Conservation (phyloP, 2,329 filamentous ascomycete species). For the Fusarium lyarnte region DNA sequence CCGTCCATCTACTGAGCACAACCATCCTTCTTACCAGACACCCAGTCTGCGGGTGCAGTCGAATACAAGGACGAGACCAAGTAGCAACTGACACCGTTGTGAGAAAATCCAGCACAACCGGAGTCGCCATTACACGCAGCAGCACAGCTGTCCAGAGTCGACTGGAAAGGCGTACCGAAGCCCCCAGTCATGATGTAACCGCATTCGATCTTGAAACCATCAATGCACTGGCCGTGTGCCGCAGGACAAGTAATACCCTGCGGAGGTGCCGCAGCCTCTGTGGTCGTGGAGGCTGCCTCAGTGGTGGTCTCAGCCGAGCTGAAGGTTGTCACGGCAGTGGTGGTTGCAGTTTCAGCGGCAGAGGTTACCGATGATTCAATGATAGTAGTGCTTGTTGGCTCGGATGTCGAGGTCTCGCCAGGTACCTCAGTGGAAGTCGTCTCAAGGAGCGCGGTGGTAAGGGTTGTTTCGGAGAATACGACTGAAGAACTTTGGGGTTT, state of each 20-base stretch:
- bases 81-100: not conserved
- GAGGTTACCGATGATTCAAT: not conserved
- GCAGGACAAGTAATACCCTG: not conserved
- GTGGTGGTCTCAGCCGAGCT: not conserved
- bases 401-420: not conserved
- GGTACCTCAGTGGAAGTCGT: no score
- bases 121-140: not conserved
- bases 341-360: not conserved
- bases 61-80: not conserved
- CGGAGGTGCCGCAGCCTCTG: not conserved
- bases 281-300: not conserved
- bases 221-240: not conserved
- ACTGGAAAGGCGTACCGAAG: fast-evolving
- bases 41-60: not conserved
- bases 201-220: not conserved
- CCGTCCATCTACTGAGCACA: not conserved
- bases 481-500: not conserved
- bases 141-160: not conserved
- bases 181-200: not conserved
- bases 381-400: not conserved
- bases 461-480: not conserved
- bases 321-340: not conserved
- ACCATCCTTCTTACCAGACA: not conserved
- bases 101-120: not conserved
- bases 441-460: not conserved